Percentiles rank a stretch among this genome's conserved stretches.
These are phyloP conservation scores for Gigaspora rosea DNA, from an alignment of 192 early-diverging fungal species.

Conservation along the genomic window DNA sequence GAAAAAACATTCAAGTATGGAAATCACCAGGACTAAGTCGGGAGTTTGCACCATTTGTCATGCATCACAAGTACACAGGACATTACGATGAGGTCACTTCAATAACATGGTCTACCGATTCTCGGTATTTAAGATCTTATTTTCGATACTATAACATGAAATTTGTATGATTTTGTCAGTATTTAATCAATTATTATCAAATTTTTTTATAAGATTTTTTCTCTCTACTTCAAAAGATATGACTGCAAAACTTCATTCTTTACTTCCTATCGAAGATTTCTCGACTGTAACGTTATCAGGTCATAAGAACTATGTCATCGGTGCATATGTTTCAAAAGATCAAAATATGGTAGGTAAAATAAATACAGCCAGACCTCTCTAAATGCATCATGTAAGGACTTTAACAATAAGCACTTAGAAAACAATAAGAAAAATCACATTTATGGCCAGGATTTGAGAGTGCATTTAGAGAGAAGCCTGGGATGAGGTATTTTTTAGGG, in stretches of 20 bases:
- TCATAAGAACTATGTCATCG: constrained; percentile 82
- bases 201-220: constrained; percentile 43
- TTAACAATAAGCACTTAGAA: too few species aligned
- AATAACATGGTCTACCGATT: constrained; percentile 88
- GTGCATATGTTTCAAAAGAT: constrained; percentile 78
- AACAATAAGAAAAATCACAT: too few species aligned
- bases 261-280: constrained; percentile 75
- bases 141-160: neutral
- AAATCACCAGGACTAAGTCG: constrained; percentile 85
- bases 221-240: constrained; percentile 75
- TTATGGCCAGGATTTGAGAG: too few species aligned
- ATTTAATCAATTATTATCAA: neutral
- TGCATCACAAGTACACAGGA: constrained; percentile 78
- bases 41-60: constrained; percentile 91
- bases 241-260: constrained; percentile 73
- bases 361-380: too few species aligned
- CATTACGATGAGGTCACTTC: constrained; percentile 84
- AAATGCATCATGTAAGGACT: too few species aligned
- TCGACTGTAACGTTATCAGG: constrained; percentile 75
- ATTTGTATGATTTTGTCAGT: neutral
- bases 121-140: constrained; percentile 48
- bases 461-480: too few species aligned
- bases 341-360: constrained; percentile 43
- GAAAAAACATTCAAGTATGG: constrained; percentile 88
- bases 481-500: too few species aligned